Percentiles rank a stretch among this genome's conserved stretches.
Evolutionary conservation across 2,329 filamentous ascomycete species (phyloP).

Genomic region (Sclerotinia spermophila): DNA sequence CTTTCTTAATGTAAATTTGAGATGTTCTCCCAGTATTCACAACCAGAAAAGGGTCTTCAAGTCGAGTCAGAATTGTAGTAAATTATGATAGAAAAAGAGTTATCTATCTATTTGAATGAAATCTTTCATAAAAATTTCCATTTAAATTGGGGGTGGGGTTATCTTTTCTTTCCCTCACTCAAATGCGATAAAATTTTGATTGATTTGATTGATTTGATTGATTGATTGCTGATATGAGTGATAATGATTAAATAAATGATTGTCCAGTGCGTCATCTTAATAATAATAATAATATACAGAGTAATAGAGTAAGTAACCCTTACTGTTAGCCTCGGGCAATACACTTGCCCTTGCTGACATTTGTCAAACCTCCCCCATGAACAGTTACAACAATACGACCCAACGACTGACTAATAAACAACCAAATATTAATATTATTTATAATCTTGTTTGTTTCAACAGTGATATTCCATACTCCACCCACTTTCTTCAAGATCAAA

Average conservation of each 20-base stretch:
- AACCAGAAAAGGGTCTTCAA: background rate
- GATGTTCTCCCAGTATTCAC: background rate
- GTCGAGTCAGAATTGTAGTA: background rate
- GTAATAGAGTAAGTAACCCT: too few relatives aligned
- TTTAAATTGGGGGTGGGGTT: conserved; percentile 1
- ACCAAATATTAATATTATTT: background rate
- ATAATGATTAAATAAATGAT: background rate
- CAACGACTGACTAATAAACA: background rate
- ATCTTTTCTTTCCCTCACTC: conserved; percentile 5
- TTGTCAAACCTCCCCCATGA: too few relatives aligned
- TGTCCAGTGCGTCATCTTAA: conserved; percentile 6
- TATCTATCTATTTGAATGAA: background rate
- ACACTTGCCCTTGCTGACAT: background rate
- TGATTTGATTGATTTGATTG: too few relatives aligned
- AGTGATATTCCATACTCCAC: background rate
- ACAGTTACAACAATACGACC: background rate
- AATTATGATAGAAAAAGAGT: background rate
- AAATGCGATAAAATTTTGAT: background rate
- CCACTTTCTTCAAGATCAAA: background rate
- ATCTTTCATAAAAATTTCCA: background rate
- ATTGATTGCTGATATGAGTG: background rate
- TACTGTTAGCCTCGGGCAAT: background rate
- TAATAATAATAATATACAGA: too few relatives aligned
- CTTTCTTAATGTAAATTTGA: background rate
- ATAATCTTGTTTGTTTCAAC: conserved; percentile 3